These are phyloP conservation scores for Aspergillus candidus DNA, from an alignment of 2,329 filamentous ascomycete species.

Conservation along the genomic window DNA sequence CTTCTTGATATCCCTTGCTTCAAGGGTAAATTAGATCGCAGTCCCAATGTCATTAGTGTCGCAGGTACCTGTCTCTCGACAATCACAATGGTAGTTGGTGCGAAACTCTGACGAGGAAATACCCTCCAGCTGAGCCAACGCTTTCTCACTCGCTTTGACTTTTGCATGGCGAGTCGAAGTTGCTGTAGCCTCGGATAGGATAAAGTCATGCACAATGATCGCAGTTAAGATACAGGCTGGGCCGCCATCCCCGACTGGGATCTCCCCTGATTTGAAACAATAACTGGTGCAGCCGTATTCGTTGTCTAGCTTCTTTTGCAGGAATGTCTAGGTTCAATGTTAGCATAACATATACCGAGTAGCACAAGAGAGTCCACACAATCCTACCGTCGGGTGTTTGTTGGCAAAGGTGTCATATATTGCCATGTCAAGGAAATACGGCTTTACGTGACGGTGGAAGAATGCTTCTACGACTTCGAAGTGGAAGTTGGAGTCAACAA, in stretches of 20 bases:
- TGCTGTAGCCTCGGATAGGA: constrained; percentile 57
- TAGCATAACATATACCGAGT: neutral
- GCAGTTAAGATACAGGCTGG: constrained; percentile 56
- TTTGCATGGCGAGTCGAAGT: constrained; percentile 69
- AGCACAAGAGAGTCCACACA: neutral
- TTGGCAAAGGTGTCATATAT: constrained; percentile 84
- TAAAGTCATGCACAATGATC: constrained; percentile 66
- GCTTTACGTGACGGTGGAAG: constrained; percentile 66
- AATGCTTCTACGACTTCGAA: constrained; percentile 68
- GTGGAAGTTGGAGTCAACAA: constrained; percentile 80
- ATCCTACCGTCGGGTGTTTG: constrained; percentile 65
- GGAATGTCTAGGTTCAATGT: constrained; percentile 48
- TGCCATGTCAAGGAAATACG: constrained; percentile 78
- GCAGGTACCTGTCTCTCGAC: constrained; percentile 30
- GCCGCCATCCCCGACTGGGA: constrained; percentile 42
- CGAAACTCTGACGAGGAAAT: constrained; percentile 55
- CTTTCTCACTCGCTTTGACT: constrained; percentile 43
- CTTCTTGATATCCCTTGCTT: no score
- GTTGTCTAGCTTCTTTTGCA: constrained; percentile 58
- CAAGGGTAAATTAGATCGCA: constrained; percentile 19
- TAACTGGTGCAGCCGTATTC: constrained; percentile 61
- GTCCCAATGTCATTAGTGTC: constrained; percentile 21
- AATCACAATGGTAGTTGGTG: constrained; percentile 58
- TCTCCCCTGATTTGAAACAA: constrained; percentile 42
- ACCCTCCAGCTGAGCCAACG: constrained; percentile 41